These are phyloP conservation scores for Tetrahymena malaccensis DNA, from an alignment of 73 alveolate genomes.

Conservation along the genomic window DNA sequence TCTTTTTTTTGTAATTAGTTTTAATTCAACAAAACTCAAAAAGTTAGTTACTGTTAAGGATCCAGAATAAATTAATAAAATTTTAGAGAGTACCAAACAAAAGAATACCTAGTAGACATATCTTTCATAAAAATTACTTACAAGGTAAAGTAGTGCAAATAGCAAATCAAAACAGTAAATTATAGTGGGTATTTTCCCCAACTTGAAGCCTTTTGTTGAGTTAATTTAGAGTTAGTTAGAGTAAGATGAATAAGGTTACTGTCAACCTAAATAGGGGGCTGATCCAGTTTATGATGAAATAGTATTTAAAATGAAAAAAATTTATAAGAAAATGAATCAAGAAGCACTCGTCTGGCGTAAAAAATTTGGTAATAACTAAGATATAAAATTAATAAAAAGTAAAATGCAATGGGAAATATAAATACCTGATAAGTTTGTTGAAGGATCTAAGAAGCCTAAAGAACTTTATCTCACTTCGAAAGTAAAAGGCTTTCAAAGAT, in stretches of 20 bases:
- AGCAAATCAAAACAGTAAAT: neutral
- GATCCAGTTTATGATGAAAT: slow-evolving; percentile 59
- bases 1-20: neutral
- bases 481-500: slow-evolving; percentile 57
- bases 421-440: slow-evolving; percentile 53
- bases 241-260: neutral
- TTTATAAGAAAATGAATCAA: slow-evolving; percentile 4
- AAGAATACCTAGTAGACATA: neutral
- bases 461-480: slow-evolving; percentile 67
- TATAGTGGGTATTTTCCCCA: neutral
- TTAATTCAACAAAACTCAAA: neutral
- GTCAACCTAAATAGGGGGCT: slow-evolving; percentile 56
- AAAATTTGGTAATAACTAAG: neutral
- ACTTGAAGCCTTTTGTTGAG: neutral
- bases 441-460: slow-evolving; percentile 56
- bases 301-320: slow-evolving; percentile 13
- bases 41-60: neutral
- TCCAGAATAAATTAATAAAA: neutral
- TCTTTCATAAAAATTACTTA: neutral
- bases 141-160: neutral
- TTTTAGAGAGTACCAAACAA: neutral
- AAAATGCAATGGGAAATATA: slow-evolving; percentile 68
- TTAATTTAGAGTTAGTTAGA: neutral
- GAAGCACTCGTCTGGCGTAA: slow-evolving; percentile 17
- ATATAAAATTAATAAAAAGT: slow-evolving; percentile 50